Conservation (phyloP, 106 monocot genomes). For the Gastrodia elata region DNA sequence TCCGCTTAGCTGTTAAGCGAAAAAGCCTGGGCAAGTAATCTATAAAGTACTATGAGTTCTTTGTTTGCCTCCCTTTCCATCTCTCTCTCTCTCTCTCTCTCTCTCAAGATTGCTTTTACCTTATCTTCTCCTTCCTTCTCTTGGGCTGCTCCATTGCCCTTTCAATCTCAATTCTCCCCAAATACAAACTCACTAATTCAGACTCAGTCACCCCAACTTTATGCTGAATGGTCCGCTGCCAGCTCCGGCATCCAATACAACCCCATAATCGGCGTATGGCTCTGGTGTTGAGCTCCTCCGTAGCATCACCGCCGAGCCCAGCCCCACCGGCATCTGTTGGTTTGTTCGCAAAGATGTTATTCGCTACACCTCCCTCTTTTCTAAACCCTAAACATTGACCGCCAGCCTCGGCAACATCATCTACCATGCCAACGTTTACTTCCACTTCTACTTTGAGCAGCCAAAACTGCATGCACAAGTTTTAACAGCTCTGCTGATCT, state of each 20-base stretch:
- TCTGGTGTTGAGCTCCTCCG: conserved; percentile 82
- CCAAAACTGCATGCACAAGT: conserved; percentile 20
- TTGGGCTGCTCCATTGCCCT: too few species aligned
- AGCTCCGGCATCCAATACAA: conserved; percentile 80
- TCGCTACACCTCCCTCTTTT: conserved; percentile 33
- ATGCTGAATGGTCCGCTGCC: conserved; percentile 70
- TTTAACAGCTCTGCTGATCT: conserved; percentile 52
- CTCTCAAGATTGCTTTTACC: background rate
- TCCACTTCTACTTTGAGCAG: conserved; percentile 12
- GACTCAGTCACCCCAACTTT: conserved; percentile 42
- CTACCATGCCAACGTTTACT: conserved; percentile 18
- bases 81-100: too few species aligned
- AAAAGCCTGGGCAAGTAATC: too few species aligned
- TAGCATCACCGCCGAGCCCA: conserved; percentile 93
- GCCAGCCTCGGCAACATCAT: conserved; percentile 42
- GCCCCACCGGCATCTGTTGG: conserved; percentile 47
- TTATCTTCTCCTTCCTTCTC: background rate
- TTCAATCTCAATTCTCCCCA: too few species aligned
- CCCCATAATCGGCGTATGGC: conserved; percentile 87
- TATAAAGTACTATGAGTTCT: too few species aligned
- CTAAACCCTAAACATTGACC: conserved; percentile 25
- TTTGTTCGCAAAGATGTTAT: conserved; percentile 48
- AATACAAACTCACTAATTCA: too few species aligned
- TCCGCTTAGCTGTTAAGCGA: too few species aligned
- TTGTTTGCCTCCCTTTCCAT: too few species aligned